These are phyloP conservation scores for Cercospora zeae-maydis DNA, from an alignment of 2,329 filamentous ascomycete species.

Conservation along the genomic window DNA sequence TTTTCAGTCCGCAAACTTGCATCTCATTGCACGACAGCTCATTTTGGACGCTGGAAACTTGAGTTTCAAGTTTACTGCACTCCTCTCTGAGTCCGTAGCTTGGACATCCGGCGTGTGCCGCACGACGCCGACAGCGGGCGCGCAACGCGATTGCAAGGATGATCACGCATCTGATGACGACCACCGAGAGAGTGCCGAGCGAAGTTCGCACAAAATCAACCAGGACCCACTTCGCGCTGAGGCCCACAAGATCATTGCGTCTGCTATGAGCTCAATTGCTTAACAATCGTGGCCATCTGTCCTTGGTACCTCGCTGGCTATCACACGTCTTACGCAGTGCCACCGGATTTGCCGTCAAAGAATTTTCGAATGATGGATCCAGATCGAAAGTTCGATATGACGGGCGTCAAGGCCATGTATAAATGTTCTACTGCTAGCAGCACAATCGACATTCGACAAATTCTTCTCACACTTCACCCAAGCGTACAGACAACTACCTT, in stretches of 20 bases:
- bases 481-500: background rate
- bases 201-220: slow-evolving; percentile 9
- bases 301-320: background rate
- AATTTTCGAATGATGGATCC: slow-evolving; percentile 13
- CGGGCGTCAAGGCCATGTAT: background rate
- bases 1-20: background rate
- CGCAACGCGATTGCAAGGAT: background rate
- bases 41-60: background rate
- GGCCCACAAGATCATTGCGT: background rate
- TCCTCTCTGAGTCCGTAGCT: background rate
- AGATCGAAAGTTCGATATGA: slow-evolving; percentile 2
- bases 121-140: background rate
- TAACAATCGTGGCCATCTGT: slow-evolving; percentile 14
- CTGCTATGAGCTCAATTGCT: slow-evolving; percentile 15
- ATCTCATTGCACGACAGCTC: background rate
- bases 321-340: background rate
- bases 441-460: background rate
- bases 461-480: background rate
- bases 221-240: slow-evolving; percentile 1
- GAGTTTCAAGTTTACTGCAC: background rate
- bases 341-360: slow-evolving; percentile 4
- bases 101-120: background rate
- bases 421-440: background rate
- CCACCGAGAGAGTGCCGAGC: slow-evolving; percentile 14
- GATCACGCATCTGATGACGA: slow-evolving; percentile 6